phyloP scores from a whole-genome alignment of 2,329 filamentous ascomycete species.

The Spiromastix sp. region DNA sequence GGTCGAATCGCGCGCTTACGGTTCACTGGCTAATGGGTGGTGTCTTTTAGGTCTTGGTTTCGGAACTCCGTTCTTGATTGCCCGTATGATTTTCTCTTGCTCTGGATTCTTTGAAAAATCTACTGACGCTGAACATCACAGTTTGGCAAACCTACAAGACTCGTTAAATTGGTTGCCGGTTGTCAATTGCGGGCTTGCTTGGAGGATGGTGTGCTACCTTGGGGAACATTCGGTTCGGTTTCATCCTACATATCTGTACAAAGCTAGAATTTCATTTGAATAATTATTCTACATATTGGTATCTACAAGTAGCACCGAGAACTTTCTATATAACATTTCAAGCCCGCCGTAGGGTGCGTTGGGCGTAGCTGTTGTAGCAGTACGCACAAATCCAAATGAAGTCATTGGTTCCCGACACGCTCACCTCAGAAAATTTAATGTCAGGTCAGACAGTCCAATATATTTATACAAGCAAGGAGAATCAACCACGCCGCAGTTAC shows the following conservation, averaged over 20 bases:
- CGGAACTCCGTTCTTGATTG: slow-evolving; percentile 50
- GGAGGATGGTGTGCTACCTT: no score
- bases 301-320: no score
- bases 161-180: background rate
- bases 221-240: no score
- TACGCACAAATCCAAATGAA: no score
- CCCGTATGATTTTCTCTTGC: slow-evolving; percentile 40
- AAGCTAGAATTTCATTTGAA: slow-evolving; percentile 24
- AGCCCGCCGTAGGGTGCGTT: no score
- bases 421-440: slow-evolving; percentile 9
- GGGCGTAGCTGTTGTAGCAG: no score
- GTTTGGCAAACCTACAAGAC: slow-evolving; percentile 62
- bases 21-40: background rate
- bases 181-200: background rate
- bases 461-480: no score
- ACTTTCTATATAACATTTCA: no score
- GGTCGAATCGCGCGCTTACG: slow-evolving; percentile 7
- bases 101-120: background rate
- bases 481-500: no score
- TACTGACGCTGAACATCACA: slow-evolving; percentile 27
- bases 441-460: no score
- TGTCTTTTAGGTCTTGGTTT: slow-evolving; percentile 44
- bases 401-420: slow-evolving; percentile 24
- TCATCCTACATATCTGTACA: slow-evolving; percentile 18
- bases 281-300: no score